phyloP scores from a whole-genome alignment of 2,329 filamentous ascomycete species.

The Pseudogymnoascus sp. region DNA sequence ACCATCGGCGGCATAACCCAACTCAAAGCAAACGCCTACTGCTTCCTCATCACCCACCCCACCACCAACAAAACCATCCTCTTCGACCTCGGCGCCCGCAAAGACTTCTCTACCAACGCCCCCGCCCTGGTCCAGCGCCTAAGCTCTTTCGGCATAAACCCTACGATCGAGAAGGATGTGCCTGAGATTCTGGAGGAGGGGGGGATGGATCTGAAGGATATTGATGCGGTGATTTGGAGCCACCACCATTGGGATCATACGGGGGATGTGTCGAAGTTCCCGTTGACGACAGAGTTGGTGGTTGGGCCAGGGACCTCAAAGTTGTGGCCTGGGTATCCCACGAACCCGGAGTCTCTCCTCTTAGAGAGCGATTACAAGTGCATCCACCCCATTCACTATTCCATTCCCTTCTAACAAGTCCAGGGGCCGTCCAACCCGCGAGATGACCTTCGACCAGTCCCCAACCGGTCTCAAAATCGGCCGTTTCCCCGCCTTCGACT shows the following conservation, averaged over 20 bases:
- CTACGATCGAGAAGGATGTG: conserved; percentile 36
- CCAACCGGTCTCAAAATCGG: conserved; percentile 32
- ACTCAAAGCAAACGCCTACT: conserved; percentile 33
- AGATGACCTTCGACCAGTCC: conserved; percentile 26
- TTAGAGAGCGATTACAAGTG: conserved; percentile 33
- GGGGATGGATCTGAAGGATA: conserved; percentile 26
- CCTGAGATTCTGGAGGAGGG: conserved; percentile 33
- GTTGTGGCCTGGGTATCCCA: conserved; percentile 38
- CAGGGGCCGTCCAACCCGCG: conserved; percentile 26
- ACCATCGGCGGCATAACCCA: conserved; percentile 30
- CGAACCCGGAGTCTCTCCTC: conserved; percentile 31
- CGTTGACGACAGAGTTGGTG: conserved; percentile 33
- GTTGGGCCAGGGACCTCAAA: conserved; percentile 37
- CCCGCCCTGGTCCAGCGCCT: conserved; percentile 25
- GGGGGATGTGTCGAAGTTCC: conserved; percentile 37
- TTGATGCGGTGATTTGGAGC: conserved; percentile 30
- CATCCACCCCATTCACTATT: neutral
- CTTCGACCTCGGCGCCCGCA: conserved; percentile 32
- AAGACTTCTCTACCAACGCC: conserved; percentile 36
- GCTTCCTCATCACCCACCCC: conserved; percentile 40
- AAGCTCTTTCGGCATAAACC: conserved; percentile 27
- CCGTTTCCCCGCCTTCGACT: conserved; percentile 40
- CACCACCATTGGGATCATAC: conserved; percentile 35
- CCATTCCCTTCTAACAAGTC: neutral
- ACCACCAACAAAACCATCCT: conserved; percentile 23